Percentiles rank a stretch among this genome's conserved stretches.
Evolutionary conservation across 805 yeast species (phyloP).

Genomic region (Kregervanrija pseudodelftensis): DNA sequence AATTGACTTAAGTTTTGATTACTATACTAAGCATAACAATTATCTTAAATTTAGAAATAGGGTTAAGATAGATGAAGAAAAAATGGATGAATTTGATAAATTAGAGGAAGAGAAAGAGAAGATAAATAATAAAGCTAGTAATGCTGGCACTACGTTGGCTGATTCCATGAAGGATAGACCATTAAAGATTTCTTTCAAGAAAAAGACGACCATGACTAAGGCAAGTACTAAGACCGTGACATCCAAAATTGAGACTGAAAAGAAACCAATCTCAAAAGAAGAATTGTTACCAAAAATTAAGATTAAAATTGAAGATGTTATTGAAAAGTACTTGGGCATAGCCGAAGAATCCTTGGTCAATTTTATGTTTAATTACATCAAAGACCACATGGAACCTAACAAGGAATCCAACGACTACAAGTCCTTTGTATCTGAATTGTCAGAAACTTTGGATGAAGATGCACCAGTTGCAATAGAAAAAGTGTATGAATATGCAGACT

Average conservation of each 20-base stretch:
- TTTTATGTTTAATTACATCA: slow-evolving; percentile 34
- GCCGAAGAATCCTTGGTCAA: slow-evolving; percentile 43
- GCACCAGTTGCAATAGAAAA: slow-evolving; percentile 24
- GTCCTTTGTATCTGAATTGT: slow-evolving; percentile 36
- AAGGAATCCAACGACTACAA: slow-evolving; percentile 23
- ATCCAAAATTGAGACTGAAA: not conserved
- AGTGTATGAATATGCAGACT: slow-evolving; percentile 7
- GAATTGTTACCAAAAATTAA: slow-evolving; percentile 22
- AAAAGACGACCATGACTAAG: slow-evolving; percentile 2
- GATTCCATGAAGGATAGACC: slow-evolving; percentile 11
- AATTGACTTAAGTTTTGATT: slow-evolving; percentile 27
- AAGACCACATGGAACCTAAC: slow-evolving; percentile 26
- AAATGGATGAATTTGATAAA: slow-evolving; percentile 33
- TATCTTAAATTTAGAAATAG: slow-evolving; percentile 35
- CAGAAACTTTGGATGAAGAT: slow-evolving; percentile 42
- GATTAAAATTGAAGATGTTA: slow-evolving; percentile 32
- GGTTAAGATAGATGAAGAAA: slow-evolving; percentile 35
- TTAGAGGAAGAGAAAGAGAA: slow-evolving; percentile 32
- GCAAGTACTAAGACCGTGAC: no score
- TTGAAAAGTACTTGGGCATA: slow-evolving; percentile 48
- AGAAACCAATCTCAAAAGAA: not conserved
- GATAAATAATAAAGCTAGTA: slow-evolving; percentile 13
- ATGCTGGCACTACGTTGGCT: slow-evolving; percentile 11
- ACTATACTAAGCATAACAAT: slow-evolving; percentile 36
- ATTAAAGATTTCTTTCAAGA: slow-evolving; percentile 18